Base-by-base conservation (phyloP, 352 stramenopile species). In the Pythium vanterpoolii region DNA sequence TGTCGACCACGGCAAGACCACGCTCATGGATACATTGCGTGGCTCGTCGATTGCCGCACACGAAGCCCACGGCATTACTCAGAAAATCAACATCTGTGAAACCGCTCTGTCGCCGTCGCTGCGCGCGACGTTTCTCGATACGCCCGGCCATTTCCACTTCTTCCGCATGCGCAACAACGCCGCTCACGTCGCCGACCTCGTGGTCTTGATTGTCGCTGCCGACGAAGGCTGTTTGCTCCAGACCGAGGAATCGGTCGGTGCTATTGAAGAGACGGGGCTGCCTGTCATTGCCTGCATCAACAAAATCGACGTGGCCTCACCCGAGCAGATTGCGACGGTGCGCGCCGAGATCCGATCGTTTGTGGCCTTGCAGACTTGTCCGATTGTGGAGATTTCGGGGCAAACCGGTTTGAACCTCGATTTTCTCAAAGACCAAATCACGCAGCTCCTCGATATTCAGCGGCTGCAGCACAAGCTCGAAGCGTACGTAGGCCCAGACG, bases 1-100 rank as follows among this genome's bases (percentile, higher is more conserved):
- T 71, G 97, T 99, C 23, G 98, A 99, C 81, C 98, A 99, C 76
- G 98, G 98, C 64, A 99, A 99, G 73, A 99, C 98, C 11, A 98
- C 96, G n/a, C 76, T 99, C 13, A 87, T 99, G 46, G 98, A 99
- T 73, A 84, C 86, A n/a, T 81, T 99, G 54, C 80, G 97, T 10
- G 52, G 63, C 19, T 60, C 76, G 7, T 90, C 89, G 36, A 91
- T 99, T 23, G 97, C 96, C 18, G 80, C 86, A 14, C 87, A 79
- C 39, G 98, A 99, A 73, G 87, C 94, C 6, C 96, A 98, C 23
- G 97, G 97, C 57, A 99, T 99, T 77, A 99, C 98, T 2, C 98
- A 99, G 76, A 94, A 94, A 62, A 98, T 99, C 70, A 94, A 95
- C 61, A 95, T 98, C 6, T 99, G 98, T 64, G 92, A 98, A 63